These are phyloP conservation scores for Lasiosphaeria ovina DNA, from an alignment of 495 filamentous ascomycete species.

Conservation along the genomic window DNA sequence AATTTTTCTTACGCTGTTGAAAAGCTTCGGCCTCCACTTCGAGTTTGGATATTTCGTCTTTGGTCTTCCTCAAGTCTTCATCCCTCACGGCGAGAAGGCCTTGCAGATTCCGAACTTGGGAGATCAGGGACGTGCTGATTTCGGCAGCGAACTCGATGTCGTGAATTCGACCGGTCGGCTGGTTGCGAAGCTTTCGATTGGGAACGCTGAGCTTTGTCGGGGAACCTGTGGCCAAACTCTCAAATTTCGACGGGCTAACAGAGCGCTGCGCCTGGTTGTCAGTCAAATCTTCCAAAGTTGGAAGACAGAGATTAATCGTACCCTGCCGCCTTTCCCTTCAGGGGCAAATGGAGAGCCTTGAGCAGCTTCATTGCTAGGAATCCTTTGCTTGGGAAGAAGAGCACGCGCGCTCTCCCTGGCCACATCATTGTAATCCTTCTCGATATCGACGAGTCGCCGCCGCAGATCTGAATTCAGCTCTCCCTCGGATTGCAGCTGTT, in stretches of 20 bases:
- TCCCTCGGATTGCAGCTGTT: slow-evolving; percentile 72
- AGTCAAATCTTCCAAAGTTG: slow-evolving; percentile 17
- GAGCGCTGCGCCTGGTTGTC: slow-evolving; percentile 54
- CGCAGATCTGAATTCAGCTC: slow-evolving; percentile 82
- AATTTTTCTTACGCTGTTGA: slow-evolving; percentile 68
- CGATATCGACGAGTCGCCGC: slow-evolving; percentile 79
- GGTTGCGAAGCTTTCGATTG: slow-evolving; percentile 81
- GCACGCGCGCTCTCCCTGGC: slow-evolving; percentile 85
- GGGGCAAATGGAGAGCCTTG: slow-evolving; percentile 63
- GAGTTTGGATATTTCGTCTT: slow-evolving; percentile 69
- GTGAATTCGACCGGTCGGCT: slow-evolving; percentile 77
- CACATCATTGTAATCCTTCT: slow-evolving; percentile 93
- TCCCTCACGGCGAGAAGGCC: slow-evolving; percentile 79
- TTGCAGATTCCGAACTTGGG: slow-evolving; percentile 86
- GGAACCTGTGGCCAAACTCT: slow-evolving; percentile 79
- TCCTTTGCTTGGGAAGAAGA: slow-evolving; percentile 80
- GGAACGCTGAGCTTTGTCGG: slow-evolving; percentile 88
- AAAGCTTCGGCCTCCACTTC: slow-evolving; percentile 80
- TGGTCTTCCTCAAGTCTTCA: slow-evolving; percentile 72
- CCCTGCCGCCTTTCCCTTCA: slow-evolving; percentile 53
- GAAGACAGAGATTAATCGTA: slow-evolving; percentile 17
- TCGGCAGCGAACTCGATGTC: slow-evolving; percentile 97
- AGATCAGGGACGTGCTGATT: slow-evolving; percentile 84
- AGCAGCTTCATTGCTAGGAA: slow-evolving; percentile 61
- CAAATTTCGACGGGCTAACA: slow-evolving; percentile 74